Evolutionary conservation across 2,329 filamentous ascomycete genomes (phyloP).

Genomic region (Aschersonia sp.): DNA sequence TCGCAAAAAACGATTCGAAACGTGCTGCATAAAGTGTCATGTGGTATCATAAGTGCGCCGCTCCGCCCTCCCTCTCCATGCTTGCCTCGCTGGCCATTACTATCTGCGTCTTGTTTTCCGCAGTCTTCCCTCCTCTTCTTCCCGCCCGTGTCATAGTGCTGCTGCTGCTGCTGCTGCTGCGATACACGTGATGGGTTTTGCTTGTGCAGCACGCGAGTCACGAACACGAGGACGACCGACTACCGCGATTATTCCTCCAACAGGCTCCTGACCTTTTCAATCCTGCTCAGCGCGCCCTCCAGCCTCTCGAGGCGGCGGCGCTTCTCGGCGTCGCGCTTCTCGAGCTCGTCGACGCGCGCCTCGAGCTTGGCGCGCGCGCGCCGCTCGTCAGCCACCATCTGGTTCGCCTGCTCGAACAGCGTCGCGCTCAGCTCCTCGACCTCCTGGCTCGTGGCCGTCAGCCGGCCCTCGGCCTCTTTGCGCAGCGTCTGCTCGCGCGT

Average conservation of each 20-base stretch:
- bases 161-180: too few species aligned
- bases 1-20: too few species aligned
- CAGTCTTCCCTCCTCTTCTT: too few species aligned
- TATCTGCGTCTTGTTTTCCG: too few species aligned
- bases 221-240: background rate
- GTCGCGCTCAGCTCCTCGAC: constrained; percentile 64
- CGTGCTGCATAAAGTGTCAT: too few species aligned
- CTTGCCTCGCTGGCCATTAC: too few species aligned
- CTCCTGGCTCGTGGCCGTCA: constrained; percentile 54
- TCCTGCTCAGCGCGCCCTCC: constrained; percentile 55
- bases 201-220: too few species aligned
- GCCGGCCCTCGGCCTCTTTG: constrained; percentile 51
- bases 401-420: constrained; percentile 71
- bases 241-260: constrained; percentile 17
- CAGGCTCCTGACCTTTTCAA: constrained; percentile 54
- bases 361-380: constrained; percentile 57
- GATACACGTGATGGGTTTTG: too few species aligned
- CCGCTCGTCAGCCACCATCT: constrained; percentile 72
- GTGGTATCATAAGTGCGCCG: too few species aligned
- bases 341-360: constrained; percentile 52
- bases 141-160: too few species aligned
- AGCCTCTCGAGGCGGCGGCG: constrained; percentile 51
- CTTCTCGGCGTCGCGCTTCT: constrained; percentile 58
- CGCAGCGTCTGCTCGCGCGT: constrained; percentile 52
- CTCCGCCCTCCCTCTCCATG: too few species aligned